Conservation (phyloP, 306 rosid genomes). For the Ziziphus jujuba region DNA sequence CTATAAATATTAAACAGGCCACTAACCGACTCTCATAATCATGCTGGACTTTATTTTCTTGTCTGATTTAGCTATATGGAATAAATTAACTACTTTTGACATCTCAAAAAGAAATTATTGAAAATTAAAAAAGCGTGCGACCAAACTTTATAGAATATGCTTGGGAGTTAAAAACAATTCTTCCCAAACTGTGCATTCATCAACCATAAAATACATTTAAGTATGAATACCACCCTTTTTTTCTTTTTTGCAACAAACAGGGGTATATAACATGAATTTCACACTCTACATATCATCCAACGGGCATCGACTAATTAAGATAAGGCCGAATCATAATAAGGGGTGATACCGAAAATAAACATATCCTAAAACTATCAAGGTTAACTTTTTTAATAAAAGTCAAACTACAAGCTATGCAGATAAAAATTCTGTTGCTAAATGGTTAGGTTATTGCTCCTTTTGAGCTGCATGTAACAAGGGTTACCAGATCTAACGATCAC, state of each 20-base stretch:
- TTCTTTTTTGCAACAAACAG: constrained; percentile 23
- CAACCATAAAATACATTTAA: constrained; percentile 35
- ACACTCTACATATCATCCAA: constrained; percentile 51
- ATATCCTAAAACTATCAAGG: constrained; percentile 45
- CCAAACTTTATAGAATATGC: neutral
- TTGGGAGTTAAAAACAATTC: neutral
- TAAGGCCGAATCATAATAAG: constrained; percentile 34
- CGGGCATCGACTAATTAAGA: constrained; percentile 29
- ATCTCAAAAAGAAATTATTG: no score
- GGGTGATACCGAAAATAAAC: constrained; percentile 39
- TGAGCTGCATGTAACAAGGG: constrained; percentile 32
- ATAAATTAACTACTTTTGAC: no score
- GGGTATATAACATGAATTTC: constrained; percentile 34
- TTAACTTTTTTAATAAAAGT: constrained; percentile 31
- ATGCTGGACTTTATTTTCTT: no score
- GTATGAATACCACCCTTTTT: constrained; percentile 28
- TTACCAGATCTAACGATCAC: constrained; percentile 48
- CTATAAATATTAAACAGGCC: no score
- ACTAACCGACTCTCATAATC: no score
- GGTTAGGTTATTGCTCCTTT: constrained; percentile 71
- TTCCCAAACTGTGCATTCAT: constrained; percentile 26
- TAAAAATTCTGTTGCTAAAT: constrained; percentile 54
- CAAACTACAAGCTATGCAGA: constrained; percentile 60
- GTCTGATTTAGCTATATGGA: no score
- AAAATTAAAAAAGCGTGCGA: no score